Conservation (phyloP, 225 moss, liverwort and hornwort genomes). For the Neckera pumila region DNA sequence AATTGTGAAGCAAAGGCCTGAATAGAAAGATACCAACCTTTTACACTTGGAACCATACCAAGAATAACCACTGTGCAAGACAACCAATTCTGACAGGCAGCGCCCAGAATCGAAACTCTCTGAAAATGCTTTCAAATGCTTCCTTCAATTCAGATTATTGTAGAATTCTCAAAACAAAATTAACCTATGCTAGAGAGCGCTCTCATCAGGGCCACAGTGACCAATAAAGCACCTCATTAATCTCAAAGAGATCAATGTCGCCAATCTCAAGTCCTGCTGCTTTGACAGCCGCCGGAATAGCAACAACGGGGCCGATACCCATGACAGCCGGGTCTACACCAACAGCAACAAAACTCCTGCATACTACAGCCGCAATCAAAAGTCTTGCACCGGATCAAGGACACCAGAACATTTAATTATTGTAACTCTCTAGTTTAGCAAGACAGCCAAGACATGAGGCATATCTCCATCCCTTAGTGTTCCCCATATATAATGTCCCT, state of each 20-base stretch:
- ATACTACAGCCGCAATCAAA: background rate
- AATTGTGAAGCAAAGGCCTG: conserved; percentile 76
- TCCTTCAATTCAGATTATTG: background rate
- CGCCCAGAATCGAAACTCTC: background rate
- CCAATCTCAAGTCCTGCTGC: conserved; percentile 55
- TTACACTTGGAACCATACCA: background rate
- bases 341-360: conserved; percentile 65
- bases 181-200: background rate
- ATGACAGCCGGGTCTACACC: conserved; percentile 92
- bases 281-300: conserved; percentile 73
- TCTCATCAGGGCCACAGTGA: background rate
- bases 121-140: background rate
- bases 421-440: background rate
- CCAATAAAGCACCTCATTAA: conserved; percentile 33
- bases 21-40: background rate
- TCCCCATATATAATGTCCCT: background rate
- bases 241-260: conserved; percentile 68
- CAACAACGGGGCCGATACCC: conserved; percentile 84
- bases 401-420: background rate
- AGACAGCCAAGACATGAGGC: background rate
- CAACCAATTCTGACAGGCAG: background rate
- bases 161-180: too few relatives aligned
- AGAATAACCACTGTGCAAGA: background rate
- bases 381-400: background rate
- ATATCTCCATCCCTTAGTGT: background rate